Base-by-base conservation (phyloP, 2,329 filamentous ascomycete species). In the Triangularia verruculosa region DNA sequence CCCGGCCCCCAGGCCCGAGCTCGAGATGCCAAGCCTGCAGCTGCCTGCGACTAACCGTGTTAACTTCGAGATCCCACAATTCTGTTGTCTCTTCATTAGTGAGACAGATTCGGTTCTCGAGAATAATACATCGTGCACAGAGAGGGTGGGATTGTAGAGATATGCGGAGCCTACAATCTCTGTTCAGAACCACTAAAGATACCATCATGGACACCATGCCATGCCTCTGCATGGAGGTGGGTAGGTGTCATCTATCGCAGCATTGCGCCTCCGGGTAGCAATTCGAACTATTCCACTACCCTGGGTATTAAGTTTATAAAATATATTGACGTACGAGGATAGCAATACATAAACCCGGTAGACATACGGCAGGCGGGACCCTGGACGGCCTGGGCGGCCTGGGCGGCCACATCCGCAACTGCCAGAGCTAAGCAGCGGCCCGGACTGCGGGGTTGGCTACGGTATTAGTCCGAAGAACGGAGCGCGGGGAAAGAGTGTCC, bases 401-500 rank as follows among this genome's bases (percentile, higher is more conserved):
- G 34, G 34, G 17, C 15, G 13, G 34, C 34, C 34, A 39, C 20
- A 25, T n/a, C 22, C 24, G 57, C 56, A 64, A 62, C 51, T 43
- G 57, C 51, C 51, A 54, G 22, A 54, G 20, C 51, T 27, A 27
- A 54, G 22, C 28, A 54, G 58, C 59, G 61, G 64, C 34, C 63
- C 39, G 60, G 58, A 54, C 43, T 61, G 68, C 62, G 68, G 66
- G 68, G 68, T 66, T 63, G 57, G 27, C 64, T 57, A 53, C 52
- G 43, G 57, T 58, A n/a, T n/a, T n/a, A 47, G 64, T 68, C 70
- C 70, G 70, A 71, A 64, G 66, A 68, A 66, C 69, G 69, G 69
- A 71, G 69, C 27, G 51, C 34, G 63, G 28, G 61, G 59, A 57
- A n/a, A 56, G 32, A 63, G 39, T n/a, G n/a, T 52, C 56, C 25